Conservation (phyloP, 768 basidiomycete genomes). For the Rhizopogon salebrosus region DNA sequence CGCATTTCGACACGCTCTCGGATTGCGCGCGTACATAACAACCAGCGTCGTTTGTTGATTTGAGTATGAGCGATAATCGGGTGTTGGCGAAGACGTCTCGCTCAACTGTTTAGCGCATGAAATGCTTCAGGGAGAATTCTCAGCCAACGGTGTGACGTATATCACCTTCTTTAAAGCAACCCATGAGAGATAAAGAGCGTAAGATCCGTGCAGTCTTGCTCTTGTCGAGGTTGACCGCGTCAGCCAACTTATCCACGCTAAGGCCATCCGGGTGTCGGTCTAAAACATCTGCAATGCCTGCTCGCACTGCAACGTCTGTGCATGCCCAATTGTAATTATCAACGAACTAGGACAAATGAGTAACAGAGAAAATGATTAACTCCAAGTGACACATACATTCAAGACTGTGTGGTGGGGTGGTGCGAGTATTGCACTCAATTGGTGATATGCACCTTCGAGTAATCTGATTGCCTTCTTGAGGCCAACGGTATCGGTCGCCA, state of each 20-base stretch:
- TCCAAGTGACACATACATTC: slow-evolving; percentile 11
- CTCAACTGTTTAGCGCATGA: slow-evolving; percentile 12
- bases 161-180: slow-evolving; percentile 27
- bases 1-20: too few relatives aligned
- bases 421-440: slow-evolving; percentile 19
- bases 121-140: not conserved
- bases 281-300: slow-evolving; percentile 24
- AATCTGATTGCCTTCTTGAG: slow-evolving; percentile 22
- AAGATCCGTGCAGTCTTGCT: slow-evolving; percentile 26
- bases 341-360: slow-evolving; percentile 4
- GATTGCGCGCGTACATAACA: too few relatives aligned
- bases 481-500: slow-evolving; percentile 11
- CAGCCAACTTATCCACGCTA: slow-evolving; percentile 18
- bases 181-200: slow-evolving; percentile 24
- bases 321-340: slow-evolving; percentile 23
- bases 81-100: slow-evolving; percentile 28
- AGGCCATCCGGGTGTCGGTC: slow-evolving; percentile 22
- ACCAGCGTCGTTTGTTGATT: slow-evolving; percentile 8
- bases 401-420: slow-evolving; percentile 23
- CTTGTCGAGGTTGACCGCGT: slow-evolving; percentile 16
- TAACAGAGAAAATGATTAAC: not conserved
- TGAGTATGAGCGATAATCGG: slow-evolving; percentile 26
- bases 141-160: not conserved
- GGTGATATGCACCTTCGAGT: slow-evolving; percentile 21
- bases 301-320: slow-evolving; percentile 16